Evolutionary conservation across 2,329 filamentous ascomycete genomes (phyloP).

Genomic region (Neospermospora avenae): DNA sequence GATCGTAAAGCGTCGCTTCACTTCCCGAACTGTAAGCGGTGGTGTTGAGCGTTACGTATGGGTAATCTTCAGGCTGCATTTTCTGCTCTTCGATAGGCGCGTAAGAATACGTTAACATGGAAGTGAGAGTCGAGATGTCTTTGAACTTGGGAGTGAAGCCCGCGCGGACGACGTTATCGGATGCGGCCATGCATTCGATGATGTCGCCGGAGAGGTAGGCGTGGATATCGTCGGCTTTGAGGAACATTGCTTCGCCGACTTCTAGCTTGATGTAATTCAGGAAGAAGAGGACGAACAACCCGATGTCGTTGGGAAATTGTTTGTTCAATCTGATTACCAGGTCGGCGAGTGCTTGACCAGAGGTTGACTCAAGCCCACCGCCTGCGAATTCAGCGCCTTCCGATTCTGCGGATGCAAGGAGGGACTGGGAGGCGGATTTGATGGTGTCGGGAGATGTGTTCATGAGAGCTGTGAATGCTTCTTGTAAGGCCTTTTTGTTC

Average conservation of each 20-base stretch:
- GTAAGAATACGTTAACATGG: constrained; percentile 93
- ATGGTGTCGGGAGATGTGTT: constrained; percentile 66
- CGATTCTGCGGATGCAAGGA: constrained; percentile 67
- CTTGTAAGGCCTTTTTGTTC: constrained; percentile 77
- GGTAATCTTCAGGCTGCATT: constrained; percentile 81
- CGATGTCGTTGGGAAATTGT: constrained; percentile 87
- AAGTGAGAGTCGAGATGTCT: constrained; percentile 82
- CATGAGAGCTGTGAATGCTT: constrained; percentile 78
- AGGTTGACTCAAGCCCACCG: constrained; percentile 64
- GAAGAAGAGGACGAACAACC: constrained; percentile 94
- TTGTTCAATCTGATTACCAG: constrained; percentile 74
- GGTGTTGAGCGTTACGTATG: constrained; percentile 80
- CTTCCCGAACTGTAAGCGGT: constrained; percentile 76
- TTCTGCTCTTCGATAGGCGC: constrained; percentile 94
- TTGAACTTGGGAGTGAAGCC: constrained; percentile 99
- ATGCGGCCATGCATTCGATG: constrained; percentile 98
- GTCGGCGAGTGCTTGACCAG: constrained; percentile 68
- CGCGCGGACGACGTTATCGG: constrained; percentile 97
- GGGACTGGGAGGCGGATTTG: constrained; percentile 59
- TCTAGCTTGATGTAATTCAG: constrained; percentile 89
- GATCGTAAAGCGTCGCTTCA: constrained; percentile 76
- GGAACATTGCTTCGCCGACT: constrained; percentile 90
- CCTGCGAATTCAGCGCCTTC: constrained; percentile 73
- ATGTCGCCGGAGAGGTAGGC: constrained; percentile 93
- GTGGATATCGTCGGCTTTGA: constrained; percentile 95